These are phyloP conservation scores for Irpex lacteus DNA, from an alignment of 1,284 basidiomycete species.

Conservation along the genomic window DNA sequence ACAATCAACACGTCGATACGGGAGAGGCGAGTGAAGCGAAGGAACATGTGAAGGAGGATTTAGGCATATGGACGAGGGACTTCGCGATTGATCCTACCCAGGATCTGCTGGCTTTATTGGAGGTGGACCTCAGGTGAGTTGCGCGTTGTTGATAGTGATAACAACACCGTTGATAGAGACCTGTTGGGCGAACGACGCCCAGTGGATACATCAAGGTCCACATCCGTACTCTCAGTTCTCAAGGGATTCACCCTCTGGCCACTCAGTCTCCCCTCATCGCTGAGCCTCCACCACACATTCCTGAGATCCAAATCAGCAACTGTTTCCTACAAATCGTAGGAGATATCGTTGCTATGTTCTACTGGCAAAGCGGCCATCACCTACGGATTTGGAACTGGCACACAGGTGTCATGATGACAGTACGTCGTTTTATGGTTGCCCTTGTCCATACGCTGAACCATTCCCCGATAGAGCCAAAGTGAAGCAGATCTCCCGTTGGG, in stretches of 20 bases:
- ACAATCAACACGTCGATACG: neutral
- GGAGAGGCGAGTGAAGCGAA: slow-evolving; percentile 13
- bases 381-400: slow-evolving; percentile 57
- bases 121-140: slow-evolving; percentile 24
- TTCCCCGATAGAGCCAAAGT: slow-evolving; percentile 22
- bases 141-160: neutral
- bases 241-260: slow-evolving; percentile 38
- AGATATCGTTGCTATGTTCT: slow-evolving; percentile 49
- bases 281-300: slow-evolving; percentile 16
- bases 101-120: slow-evolving; percentile 50
- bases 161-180: neutral
- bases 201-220: slow-evolving; percentile 17
- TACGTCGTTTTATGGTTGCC: slow-evolving; percentile 26
- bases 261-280: slow-evolving; percentile 23
- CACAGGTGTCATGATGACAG: slow-evolving; percentile 41
- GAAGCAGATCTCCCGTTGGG: slow-evolving; percentile 25
- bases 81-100: slow-evolving; percentile 66
- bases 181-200: neutral
- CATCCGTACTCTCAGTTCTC: slow-evolving; percentile 41
- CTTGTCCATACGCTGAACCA: slow-evolving; percentile 2
- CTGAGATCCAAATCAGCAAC: slow-evolving; percentile 24
- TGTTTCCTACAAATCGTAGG: slow-evolving; percentile 48
- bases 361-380: slow-evolving; percentile 32
- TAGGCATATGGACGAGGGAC: slow-evolving; percentile 46
- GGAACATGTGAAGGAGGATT: slow-evolving; percentile 31